Evolutionary conservation across 306 rosid genomes (phyloP), one percentile per base, ranked within the genome.

Genomic region (Arachis stenosperma): DNA sequence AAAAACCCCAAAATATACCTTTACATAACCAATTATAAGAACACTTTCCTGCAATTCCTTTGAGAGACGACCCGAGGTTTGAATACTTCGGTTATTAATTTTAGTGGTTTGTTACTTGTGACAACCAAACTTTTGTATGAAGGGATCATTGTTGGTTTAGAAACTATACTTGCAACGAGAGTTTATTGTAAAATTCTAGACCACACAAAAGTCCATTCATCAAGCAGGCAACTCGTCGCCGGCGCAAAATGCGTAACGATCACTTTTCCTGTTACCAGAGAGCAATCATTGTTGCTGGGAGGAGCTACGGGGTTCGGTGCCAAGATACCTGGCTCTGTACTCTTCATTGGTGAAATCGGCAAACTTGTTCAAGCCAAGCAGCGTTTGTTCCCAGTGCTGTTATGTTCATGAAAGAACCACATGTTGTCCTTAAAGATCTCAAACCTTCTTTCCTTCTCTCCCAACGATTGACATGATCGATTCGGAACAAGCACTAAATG

Each of bases 261-360:
- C 47, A 56, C 80, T 88, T 57, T 57, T 85, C 56, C 41, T 78
- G 5, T 76, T 13, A 0, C 42, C 68, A 3, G 78, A 69, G 5
- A 81, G 75, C 55, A 40, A 11, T 5, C 13, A 6, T 44, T 44
- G 10, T 47, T 47, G 52, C 10, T 46, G 51, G 51, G 10, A 36
- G 17, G 77, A 27, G 7, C 77, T 37, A 7, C 82, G 77, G 39
- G 50, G 14, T 12, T 63, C 51, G 61, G 71, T 29, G 0, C 96
- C 92, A 56, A 94, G 48, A 67, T 75, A 84, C 67, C 9, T 58
- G 7, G 90, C 63, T 57, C 88, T 78, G 64, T 75, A 91, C 73
- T 91, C 98, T 14, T 84, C 87, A 64, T 94, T 91, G 67, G 96
- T 83, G 39, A 94, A 84, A 87, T 89, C 98, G 2, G 97, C 91